Percentiles rank a stretch among this genome's conserved stretches.
Evolutionary conservation across 495 filamentous ascomycete species (phyloP).

Genomic region (Lophiostoma macrostomum): DNA sequence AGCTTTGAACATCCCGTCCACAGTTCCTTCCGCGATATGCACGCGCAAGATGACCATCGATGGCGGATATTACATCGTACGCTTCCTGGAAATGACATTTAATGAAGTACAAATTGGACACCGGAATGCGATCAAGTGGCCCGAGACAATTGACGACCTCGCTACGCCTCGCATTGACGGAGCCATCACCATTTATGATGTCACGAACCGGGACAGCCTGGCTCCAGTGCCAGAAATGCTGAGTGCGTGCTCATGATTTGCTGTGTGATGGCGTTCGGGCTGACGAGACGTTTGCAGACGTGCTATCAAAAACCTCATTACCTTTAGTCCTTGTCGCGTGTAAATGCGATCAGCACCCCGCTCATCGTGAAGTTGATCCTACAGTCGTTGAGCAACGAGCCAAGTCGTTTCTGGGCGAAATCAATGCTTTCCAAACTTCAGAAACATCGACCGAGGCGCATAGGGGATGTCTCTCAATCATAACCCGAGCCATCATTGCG

Average conservation of each 20-base stretch:
- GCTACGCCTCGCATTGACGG: conserved; percentile 74
- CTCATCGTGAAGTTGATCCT: conserved; percentile 57
- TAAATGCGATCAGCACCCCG: conserved; percentile 73
- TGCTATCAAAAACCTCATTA: conserved; percentile 60
- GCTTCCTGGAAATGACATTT: conserved; percentile 72
- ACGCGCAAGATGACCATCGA: conserved; percentile 75
- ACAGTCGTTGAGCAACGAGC: conserved; percentile 55
- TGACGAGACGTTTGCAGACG: conserved; percentile 51
- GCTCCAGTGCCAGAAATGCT: conserved; percentile 64
- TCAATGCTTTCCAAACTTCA: conserved; percentile 72
- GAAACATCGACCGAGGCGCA: conserved; percentile 66
- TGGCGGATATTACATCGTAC: conserved; percentile 71
- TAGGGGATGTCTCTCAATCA: conserved; percentile 72
- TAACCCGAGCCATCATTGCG: conserved; percentile 66
- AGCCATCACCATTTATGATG: conserved; percentile 80
- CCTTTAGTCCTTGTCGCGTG: conserved; percentile 77
- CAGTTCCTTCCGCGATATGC: conserved; percentile 51
- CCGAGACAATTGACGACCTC: conserved; percentile 62
- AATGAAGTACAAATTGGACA: conserved; percentile 65
- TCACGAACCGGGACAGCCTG: conserved; percentile 69
- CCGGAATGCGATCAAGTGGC: conserved; percentile 72
- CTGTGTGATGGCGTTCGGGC: neutral
- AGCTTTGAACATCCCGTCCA: conserved; percentile 65
- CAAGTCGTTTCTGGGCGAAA: conserved; percentile 53
- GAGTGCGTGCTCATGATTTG: conserved; percentile 54